Evolutionary conservation across 2,329 filamentous ascomycete species (phyloP), one percentile per base, ranked within the genome.

Genomic region (Trichoderma aggressivum): DNA sequence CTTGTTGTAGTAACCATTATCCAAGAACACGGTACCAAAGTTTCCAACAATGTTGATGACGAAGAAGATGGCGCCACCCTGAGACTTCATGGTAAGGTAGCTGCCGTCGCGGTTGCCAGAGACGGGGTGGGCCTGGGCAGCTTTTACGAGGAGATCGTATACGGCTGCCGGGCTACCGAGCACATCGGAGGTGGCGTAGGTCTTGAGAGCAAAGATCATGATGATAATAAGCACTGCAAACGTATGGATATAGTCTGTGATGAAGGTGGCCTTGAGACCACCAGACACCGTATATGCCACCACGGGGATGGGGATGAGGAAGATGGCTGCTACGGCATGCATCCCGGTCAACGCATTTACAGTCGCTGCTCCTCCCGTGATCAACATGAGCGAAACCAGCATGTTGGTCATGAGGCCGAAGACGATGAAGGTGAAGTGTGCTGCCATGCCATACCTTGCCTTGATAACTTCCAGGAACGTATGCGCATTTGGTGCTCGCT

Each of bases 1-100:
- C 81, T 97, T 97, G 86, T 97, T 96, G 82, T 94, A 97, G 83
- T 97, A 97, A 18, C 92, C 91, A 74, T 94, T 94, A 78, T 97
- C 94, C 58, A 94, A 86, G 83, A 97, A 97, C 5, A 97, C 92
- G 1, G 92, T 94, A 71, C 87, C 91, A 72, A 95, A 96, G 81
- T 94, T 94, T 53, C 93, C 93, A 43, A 94, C 91, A 8, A 84
- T 91, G 81, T 97, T 97, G 82, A 97, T 97, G 47, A 97, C 90
- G 80, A 97, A 97, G 85, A 97, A 97, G 72, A 96, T 92, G 53
- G 89, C 92, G 6, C 94, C 94, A 76, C 95, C 90, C 5, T 75
- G 75, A 1, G 79, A 80, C 16, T 87, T 85, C 94, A 97, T 97
- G 0, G 94, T 97, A 18, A 97, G 83, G 75, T 97, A 97, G 76